Evolutionary conservation across 345 rosid genomes (phyloP).

Genomic region (Eucalyptus grandis): DNA sequence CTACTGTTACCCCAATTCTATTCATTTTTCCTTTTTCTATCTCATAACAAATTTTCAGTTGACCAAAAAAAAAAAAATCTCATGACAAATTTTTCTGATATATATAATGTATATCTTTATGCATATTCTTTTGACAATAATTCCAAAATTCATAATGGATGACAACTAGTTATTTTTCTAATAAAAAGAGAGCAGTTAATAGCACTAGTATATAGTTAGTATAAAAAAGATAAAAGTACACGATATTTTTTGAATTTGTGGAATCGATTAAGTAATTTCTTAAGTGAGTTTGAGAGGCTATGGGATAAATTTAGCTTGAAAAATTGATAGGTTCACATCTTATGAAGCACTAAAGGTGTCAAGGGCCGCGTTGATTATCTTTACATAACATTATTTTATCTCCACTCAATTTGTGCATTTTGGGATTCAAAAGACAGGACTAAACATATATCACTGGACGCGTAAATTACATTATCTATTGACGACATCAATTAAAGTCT

Average conservation of each 20-base stretch:
- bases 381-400: not conserved
- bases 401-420: not conserved
- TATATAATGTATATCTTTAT: not conserved
- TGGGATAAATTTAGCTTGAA: not conserved
- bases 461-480: not conserved
- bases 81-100: not conserved
- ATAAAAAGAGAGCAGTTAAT: not conserved
- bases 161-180: not conserved
- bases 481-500: not conserved
- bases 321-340: not conserved
- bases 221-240: not conserved
- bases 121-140: not conserved
- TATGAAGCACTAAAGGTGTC: not conserved
- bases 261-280: not conserved
- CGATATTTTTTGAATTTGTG: not conserved
- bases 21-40: not conserved
- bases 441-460: not conserved
- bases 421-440: not conserved
- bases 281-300: not conserved
- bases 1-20: conserved; percentile 2
- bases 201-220: not conserved
- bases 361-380: not conserved
- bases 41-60: not conserved
- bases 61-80: too few species aligned
- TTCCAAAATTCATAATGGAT: not conserved